Percentiles rank a stretch among this genome's conserved stretches.
phyloP scores from a whole-genome alignment of 1,139 yeast genomes.

The Scheffersomyces segobiensis region DNA sequence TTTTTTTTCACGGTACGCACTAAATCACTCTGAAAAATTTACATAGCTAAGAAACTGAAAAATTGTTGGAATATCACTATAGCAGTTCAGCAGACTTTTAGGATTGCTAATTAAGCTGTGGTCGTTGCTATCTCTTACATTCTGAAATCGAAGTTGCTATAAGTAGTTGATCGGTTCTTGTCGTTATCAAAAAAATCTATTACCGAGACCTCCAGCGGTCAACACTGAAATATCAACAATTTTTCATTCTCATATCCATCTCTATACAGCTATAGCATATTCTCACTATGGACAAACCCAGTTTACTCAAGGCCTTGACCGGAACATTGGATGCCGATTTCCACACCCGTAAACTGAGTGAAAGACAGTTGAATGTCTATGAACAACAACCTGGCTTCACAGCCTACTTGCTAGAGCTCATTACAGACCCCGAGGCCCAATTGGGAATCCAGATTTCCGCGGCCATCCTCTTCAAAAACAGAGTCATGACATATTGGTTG shows the following conservation, averaged over 20 bases:
- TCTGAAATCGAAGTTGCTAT: background rate
- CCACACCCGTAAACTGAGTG: slow-evolving; percentile 43
- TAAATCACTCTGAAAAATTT: background rate
- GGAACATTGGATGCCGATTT: slow-evolving; percentile 47
- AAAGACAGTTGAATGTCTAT: slow-evolving; percentile 38
- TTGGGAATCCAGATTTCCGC: slow-evolving; percentile 58
- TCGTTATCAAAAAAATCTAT: background rate
- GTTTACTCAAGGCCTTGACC: slow-evolving; percentile 40
- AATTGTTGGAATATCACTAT: background rate
- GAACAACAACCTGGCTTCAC: slow-evolving; percentile 60
- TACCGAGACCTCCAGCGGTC: background rate
- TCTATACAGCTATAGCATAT: background rate
- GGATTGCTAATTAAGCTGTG: background rate
- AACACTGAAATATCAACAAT: background rate
- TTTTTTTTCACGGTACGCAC: background rate
- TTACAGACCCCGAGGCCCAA: slow-evolving; percentile 47
- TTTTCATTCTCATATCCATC: background rate
- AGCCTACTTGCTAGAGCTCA: slow-evolving; percentile 53
- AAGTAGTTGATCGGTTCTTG: background rate
- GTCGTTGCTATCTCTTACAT: background rate
- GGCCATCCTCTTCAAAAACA: slow-evolving; percentile 68
- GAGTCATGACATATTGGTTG: slow-evolving; percentile 59
- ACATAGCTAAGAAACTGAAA: background rate
- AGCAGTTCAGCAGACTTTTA: background rate
- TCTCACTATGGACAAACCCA: slow-evolving; percentile 40